Conservation (phyloP, 2,329 filamentous ascomycete genomes). For the Colletotrichum cereale region DNA sequence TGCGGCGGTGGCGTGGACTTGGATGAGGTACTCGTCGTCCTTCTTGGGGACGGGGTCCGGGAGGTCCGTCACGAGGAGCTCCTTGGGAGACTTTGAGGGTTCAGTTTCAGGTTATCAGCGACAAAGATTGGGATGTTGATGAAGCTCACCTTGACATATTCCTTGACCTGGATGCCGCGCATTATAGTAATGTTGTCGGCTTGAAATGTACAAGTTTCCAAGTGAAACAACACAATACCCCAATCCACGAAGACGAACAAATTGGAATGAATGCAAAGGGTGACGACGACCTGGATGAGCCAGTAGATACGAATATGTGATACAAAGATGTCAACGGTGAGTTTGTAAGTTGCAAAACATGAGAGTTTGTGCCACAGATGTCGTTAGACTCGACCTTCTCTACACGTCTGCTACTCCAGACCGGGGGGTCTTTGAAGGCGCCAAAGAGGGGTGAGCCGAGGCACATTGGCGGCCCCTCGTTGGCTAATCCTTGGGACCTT, state of each 20-base stretch:
- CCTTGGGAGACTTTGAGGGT: constrained; percentile 74
- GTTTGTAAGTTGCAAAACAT: background rate
- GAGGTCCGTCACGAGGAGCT: constrained; percentile 81
- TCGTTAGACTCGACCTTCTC: constrained; percentile 28
- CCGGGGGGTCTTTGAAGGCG: constrained; percentile 23
- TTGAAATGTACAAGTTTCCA: background rate
- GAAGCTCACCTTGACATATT: constrained; percentile 77
- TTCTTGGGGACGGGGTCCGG: constrained; percentile 79
- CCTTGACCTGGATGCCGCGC: constrained; percentile 79
- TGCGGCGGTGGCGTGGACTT: constrained; percentile 86
- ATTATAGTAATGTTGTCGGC: constrained; percentile 60
- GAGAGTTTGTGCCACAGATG: background rate
- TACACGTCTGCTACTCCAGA: constrained; percentile 31
- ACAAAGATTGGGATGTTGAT: background rate
- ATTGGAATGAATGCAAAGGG: background rate
- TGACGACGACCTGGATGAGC: background rate
- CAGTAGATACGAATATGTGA: background rate
- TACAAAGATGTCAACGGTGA: background rate
- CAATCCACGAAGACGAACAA: background rate
- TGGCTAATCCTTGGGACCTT: background rate
- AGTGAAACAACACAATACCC: background rate
- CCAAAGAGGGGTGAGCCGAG: constrained; percentile 34
- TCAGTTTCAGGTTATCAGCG: constrained; percentile 4
- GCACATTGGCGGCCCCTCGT: constrained; percentile 17
- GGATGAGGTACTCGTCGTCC: constrained; percentile 85